Evolutionary conservation across 2,329 filamentous ascomycete species (phyloP), one percentile per base, ranked within the genome.

Genomic region (Gnomoniopsis smithogilvyi): DNA sequence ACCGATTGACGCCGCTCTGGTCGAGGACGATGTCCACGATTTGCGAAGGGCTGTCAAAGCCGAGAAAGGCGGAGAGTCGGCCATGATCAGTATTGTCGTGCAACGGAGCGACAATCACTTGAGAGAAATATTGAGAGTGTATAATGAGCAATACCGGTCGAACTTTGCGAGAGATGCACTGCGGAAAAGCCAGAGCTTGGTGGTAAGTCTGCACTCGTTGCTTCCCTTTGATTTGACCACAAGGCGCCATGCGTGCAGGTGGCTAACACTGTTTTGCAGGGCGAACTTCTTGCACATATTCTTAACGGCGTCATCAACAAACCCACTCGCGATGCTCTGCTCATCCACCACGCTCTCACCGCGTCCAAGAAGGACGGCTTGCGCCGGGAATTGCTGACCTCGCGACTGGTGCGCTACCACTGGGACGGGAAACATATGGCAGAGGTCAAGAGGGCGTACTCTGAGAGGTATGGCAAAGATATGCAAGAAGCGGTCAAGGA

Each of bases 251-350:
- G n/a, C n/a, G n/a, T n/a, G n/a, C n/a, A n/a, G n/a, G 38, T 15
- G 12, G n/a, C 41, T 51, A n/a, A 61, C 61, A n/a, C 62, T 62
- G 63, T 43, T 34, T 47, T 3, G 10, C 61, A 97, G 93, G 95
- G 95, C 64, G 95, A 99, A 77, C 87, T 96, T 21, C 86, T 98
- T 41, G 91, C 92, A 0, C 95, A 98, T 74, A 91, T 98, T 66
- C 88, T 99, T 69, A 97, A 98, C 75, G 95, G 95, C 68, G 87
- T 96, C 59, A 96, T 98, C 77, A 98, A 98, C 77, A 90, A 90
- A 60, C 93, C 95, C 6, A 92, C 96, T 63, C 91, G 95, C 57
- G 95, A 98, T 72, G 92, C 94, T 3, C 82, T 97, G 41, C 86
- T 98, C 2, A 80, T 99, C 1, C 88, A 96, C 73, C 95, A 98